Conservation (phyloP, 1,284 basidiomycete genomes). For the Tylopilus sp. region DNA sequence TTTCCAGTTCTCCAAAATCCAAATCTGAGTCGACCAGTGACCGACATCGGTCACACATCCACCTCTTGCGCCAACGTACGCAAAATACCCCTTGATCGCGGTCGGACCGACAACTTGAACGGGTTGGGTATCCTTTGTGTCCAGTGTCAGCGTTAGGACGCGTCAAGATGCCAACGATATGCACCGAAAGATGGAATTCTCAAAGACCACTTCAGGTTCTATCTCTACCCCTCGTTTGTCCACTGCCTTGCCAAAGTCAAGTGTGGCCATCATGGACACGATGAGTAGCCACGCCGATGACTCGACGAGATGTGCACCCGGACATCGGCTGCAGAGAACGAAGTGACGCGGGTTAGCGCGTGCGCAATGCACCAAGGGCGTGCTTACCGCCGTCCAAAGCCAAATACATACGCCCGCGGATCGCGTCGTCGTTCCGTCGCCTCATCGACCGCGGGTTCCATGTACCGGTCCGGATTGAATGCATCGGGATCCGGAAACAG, state of each 20-base stretch:
- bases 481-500: constrained; percentile 57
- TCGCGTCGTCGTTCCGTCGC: constrained; percentile 48
- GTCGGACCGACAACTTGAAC: constrained; percentile 59
- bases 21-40: no score
- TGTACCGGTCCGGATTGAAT: constrained; percentile 63
- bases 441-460: constrained; percentile 48
- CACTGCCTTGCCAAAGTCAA: constrained; percentile 61
- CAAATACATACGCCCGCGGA: constrained; percentile 62
- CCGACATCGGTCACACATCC: neutral
- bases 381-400: constrained; percentile 65
- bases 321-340: constrained; percentile 50
- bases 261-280: constrained; percentile 60
- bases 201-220: constrained; percentile 59
- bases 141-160: constrained; percentile 4
- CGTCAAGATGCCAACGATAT: constrained; percentile 33
- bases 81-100: constrained; percentile 59
- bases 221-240: constrained; percentile 58
- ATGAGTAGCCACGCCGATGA: constrained; percentile 65
- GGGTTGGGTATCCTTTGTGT: constrained; percentile 54
- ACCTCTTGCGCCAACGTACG: constrained; percentile 51
- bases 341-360: neutral
- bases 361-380: neutral
- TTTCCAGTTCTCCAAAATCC: neutral
- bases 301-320: constrained; percentile 63
- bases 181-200: constrained; percentile 60